Percentiles rank a stretch among this genome's conserved stretches.
phyloP scores from a whole-genome alignment of 805 yeast genomes.

The Pichia phayaonensis region DNA sequence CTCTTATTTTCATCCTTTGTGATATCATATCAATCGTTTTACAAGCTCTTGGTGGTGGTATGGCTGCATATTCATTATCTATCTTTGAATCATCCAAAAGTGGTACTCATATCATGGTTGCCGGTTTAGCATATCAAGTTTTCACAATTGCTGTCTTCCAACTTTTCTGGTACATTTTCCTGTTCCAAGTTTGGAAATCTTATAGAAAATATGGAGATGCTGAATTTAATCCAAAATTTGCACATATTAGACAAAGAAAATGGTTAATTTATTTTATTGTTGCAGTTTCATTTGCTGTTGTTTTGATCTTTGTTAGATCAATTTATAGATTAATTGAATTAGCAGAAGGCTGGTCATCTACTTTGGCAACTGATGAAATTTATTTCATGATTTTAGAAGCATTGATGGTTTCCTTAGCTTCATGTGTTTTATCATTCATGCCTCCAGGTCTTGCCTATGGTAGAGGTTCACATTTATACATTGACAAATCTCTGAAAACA shows the following conservation, averaged over 20 bases:
- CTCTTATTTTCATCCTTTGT: constrained; percentile 56
- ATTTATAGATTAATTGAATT: constrained; percentile 69
- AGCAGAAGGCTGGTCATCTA: constrained; percentile 65
- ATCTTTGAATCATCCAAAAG: constrained; percentile 23
- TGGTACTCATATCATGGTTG: constrained; percentile 69
- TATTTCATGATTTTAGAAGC: constrained; percentile 57
- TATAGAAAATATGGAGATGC: constrained; percentile 22
- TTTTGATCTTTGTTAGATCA: constrained; percentile 58
- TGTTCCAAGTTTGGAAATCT: constrained; percentile 30
- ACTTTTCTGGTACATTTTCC: constrained; percentile 40
- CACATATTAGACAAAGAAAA: constrained; percentile 28
- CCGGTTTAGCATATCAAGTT: constrained; percentile 74
- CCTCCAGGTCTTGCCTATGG: constrained; percentile 60
- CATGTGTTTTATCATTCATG: constrained; percentile 38
- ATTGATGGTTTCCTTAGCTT: constrained; percentile 49
- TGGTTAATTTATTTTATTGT: constrained; percentile 38
- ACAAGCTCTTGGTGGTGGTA: constrained; percentile 75
- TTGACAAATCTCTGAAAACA: constrained; percentile 12
- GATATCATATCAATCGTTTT: constrained; percentile 58
- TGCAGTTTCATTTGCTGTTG: constrained; percentile 39
- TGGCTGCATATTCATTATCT: constrained; percentile 43
- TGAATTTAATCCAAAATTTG: constrained; percentile 31
- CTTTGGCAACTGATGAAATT: constrained; percentile 50
- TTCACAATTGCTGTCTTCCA: constrained; percentile 57
- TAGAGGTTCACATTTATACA: constrained; percentile 16